Percentiles rank a stretch among this genome's conserved stretches.
phyloP scores from a whole-genome alignment of 768 basidiomycete species.

The Flagelloscypha sp. region DNA sequence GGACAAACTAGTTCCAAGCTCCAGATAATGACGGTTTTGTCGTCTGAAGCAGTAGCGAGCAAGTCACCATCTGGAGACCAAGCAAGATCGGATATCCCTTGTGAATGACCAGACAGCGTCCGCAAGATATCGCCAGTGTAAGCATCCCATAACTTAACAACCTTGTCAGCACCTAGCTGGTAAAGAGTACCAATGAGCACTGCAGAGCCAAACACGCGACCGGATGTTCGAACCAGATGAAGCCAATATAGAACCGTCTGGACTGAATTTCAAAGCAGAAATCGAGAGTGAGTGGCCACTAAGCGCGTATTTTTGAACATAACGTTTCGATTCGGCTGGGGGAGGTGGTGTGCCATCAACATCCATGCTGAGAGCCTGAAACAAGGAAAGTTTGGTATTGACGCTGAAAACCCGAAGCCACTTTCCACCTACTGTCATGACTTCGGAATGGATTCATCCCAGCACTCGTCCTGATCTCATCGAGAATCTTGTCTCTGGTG shows the following conservation, averaged over 20 bases:
- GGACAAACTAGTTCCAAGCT: constrained; percentile 51
- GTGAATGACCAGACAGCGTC: constrained; percentile 65
- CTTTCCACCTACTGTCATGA: constrained; percentile 26
- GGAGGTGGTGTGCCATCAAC: too few relatives aligned
- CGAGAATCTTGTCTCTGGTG: constrained; percentile 84
- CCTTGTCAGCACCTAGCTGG: constrained; percentile 75
- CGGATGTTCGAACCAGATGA: constrained; percentile 61
- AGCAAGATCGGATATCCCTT: constrained; percentile 85
- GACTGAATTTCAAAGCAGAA: constrained; percentile 83
- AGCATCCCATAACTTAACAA: constrained; percentile 74
- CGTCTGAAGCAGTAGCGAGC: constrained; percentile 90
- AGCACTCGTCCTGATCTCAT: constrained; percentile 78
- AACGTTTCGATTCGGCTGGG: too few relatives aligned
- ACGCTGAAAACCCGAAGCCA: background rate
- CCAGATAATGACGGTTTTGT: constrained; percentile 85
- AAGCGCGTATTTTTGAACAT: too few relatives aligned
- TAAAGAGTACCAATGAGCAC: constrained; percentile 18
- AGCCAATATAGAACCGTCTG: constrained; percentile 73
- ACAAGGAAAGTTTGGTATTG: too few relatives aligned
- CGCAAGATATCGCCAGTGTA: constrained; percentile 64
- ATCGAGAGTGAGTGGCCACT: constrained; percentile 80
- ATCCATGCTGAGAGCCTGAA: too few relatives aligned
- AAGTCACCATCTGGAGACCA: constrained; percentile 81
- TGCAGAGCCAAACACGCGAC: constrained; percentile 6
- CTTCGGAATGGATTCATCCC: constrained; percentile 64